A percentile compares a stretch with the other conserved stretches of the same genome.
Conservation (phyloP, 2,329 filamentous ascomycete genomes). For the Epicoccum sorghinum region DNA sequence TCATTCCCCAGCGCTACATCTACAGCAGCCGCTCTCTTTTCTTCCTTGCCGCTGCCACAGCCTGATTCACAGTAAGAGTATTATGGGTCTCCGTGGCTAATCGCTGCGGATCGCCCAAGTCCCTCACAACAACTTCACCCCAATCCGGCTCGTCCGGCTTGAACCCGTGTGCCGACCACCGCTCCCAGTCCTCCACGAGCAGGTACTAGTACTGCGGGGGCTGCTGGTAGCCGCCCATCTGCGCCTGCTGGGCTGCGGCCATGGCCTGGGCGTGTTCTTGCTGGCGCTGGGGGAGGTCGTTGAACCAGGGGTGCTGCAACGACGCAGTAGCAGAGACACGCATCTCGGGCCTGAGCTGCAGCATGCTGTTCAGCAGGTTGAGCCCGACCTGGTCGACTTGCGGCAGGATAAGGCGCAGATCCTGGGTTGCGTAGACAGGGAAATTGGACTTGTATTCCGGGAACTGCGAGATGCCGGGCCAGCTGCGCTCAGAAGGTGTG, state of each 20-base stretch:
- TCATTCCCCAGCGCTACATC: too few relatives aligned
- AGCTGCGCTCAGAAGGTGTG: constrained; percentile 91
- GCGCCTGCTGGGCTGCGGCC: constrained; percentile 46
- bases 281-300: constrained; percentile 66
- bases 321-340: constrained; percentile 87
- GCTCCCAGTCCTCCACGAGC: neutral
- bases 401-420: constrained; percentile 82
- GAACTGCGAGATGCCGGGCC: constrained; percentile 93
- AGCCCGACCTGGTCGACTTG: constrained; percentile 88
- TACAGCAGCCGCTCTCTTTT: too few relatives aligned
- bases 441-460: constrained; percentile 98
- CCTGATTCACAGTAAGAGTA: too few relatives aligned
- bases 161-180: neutral
- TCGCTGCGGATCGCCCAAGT: neutral
- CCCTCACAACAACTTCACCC: neutral
- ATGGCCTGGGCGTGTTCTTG: constrained; percentile 45
- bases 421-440: constrained; percentile 92
- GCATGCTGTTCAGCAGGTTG: constrained; percentile 86
- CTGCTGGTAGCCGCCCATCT: constrained; percentile 47
- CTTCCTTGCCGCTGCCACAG: too few relatives aligned
- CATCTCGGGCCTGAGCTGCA: constrained; percentile 90
- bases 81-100: too few relatives aligned
- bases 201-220: constrained; percentile 45
- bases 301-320: constrained; percentile 91
- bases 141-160: neutral